A percentile compares a stretch with the other conserved stretches of the same genome.
These are phyloP conservation scores for Onygena corvina DNA, from an alignment of 2,329 filamentous ascomycete genomes.

Conservation along the genomic window DNA sequence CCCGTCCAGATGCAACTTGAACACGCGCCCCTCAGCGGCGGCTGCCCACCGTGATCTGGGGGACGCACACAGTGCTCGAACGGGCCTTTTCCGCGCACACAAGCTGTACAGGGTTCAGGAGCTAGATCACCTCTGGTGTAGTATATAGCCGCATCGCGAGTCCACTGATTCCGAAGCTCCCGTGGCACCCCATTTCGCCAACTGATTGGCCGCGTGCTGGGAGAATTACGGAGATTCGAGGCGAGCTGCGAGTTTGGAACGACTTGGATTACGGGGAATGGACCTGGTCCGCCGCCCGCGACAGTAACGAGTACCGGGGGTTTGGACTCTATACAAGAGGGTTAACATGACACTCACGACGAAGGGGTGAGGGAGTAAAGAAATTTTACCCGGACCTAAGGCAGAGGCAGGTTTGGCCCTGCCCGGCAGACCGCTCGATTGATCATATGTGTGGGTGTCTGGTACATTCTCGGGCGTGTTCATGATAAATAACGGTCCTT, in stretches of 20 bases:
- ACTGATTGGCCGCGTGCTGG: neutral
- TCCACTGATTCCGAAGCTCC: neutral
- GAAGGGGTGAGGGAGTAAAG: neutral
- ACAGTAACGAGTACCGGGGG: neutral
- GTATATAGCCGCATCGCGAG: neutral
- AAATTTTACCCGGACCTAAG: neutral
- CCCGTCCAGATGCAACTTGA: conserved; percentile 1
- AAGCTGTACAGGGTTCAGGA: neutral
- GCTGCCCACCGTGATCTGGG: neutral
- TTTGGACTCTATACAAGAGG: neutral
- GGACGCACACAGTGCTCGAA: neutral
- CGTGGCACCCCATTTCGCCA: neutral
- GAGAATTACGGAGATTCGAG: neutral
- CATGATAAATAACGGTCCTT: neutral
- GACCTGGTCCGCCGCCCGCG: neutral
- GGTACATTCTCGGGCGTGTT: neutral
- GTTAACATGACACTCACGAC: neutral
- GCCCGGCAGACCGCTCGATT: no score
- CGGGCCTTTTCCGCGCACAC: neutral
- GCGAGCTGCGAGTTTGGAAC: neutral
- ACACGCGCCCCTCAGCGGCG: neutral
- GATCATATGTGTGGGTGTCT: neutral
- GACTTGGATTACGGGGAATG: neutral
- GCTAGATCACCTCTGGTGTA: neutral
- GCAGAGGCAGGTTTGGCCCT: neutral